Evolutionary conservation across 805 yeast genomes (phyloP).

Genomic region (Candida maris): DNA sequence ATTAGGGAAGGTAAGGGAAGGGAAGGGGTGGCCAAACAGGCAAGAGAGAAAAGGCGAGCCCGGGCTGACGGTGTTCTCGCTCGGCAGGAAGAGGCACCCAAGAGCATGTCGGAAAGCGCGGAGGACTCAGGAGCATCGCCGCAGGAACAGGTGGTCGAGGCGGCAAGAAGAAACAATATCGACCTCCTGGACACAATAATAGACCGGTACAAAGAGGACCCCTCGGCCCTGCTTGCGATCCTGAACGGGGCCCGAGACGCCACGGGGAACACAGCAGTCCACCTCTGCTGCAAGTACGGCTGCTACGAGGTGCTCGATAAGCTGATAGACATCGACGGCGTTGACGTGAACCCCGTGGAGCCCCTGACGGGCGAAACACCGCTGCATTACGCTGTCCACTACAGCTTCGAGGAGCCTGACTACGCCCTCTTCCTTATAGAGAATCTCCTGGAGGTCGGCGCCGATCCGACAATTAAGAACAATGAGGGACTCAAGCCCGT

Average conservation of each 20-base stretch:
- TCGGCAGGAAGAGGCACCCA: no score
- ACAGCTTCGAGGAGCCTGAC: constrained; percentile 75
- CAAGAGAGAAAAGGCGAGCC: not conserved
- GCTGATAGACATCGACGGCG: constrained; percentile 82
- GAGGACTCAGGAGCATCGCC: constrained; percentile 66
- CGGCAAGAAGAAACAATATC: constrained; percentile 82
- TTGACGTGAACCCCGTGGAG: constrained; percentile 81
- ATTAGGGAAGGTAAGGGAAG: no score
- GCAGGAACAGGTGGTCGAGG: constrained; percentile 77
- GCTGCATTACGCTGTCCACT: constrained; percentile 78
- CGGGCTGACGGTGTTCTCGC: no score
- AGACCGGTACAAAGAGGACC: constrained; percentile 29
- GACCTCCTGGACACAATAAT: constrained; percentile 64
- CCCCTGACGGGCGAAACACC: constrained; percentile 81
- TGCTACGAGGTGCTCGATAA: constrained; percentile 81
- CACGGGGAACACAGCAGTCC: constrained; percentile 76
- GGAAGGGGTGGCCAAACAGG: not conserved
- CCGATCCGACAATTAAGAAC: constrained; percentile 67
- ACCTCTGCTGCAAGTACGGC: constrained; percentile 77
- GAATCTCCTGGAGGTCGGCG: constrained; percentile 85
- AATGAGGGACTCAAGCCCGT: constrained; percentile 68
- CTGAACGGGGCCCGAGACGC: constrained; percentile 73
- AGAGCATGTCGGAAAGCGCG: constrained; percentile 4
- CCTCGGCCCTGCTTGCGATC: constrained; percentile 39
- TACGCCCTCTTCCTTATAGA: constrained; percentile 77